These are phyloP conservation scores for Trematosphaeria pertusa DNA, from an alignment of 2,329 filamentous ascomycete genomes.

Conservation along the genomic window DNA sequence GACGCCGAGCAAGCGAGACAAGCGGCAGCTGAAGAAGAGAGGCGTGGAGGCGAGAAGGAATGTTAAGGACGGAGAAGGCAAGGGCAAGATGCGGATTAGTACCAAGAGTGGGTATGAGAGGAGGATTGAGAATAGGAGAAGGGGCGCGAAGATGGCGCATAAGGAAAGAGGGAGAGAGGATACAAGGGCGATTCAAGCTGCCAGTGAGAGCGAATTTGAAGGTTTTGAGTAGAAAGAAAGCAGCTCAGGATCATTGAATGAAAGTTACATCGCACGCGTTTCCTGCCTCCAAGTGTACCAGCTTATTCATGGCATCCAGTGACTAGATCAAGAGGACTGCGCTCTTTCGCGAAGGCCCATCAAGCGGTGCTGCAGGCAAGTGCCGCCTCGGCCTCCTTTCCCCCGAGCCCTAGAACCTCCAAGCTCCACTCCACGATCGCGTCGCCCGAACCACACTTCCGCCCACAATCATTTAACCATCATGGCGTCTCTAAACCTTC, in stretches of 20 bases:
- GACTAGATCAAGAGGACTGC: too few species aligned
- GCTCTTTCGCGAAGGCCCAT: too few species aligned
- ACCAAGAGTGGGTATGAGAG: slow-evolving; percentile 81
- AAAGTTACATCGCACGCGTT: too few species aligned
- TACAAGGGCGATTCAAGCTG: slow-evolving; percentile 20
- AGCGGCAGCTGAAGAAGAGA: slow-evolving; percentile 79
- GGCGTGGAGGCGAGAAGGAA: slow-evolving; percentile 77
- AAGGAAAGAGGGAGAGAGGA: slow-evolving; percentile 34
- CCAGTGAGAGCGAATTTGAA: slow-evolving; percentile 46
- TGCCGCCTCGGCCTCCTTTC: not conserved
- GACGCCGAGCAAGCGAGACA: slow-evolving; percentile 80
- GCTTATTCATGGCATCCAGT: too few species aligned
- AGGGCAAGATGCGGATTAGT: slow-evolving; percentile 69
- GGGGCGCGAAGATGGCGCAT: slow-evolving; percentile 55
- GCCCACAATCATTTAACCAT: not conserved
- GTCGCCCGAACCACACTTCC: slow-evolving; percentile 7
- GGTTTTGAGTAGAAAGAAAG: too few species aligned
- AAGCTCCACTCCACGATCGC: slow-evolving; percentile 7
- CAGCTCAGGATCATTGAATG: too few species aligned
- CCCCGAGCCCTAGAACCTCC: slow-evolving; percentile 9
- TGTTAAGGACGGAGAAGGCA: slow-evolving; percentile 31
- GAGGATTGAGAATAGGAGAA: slow-evolving; percentile 70
- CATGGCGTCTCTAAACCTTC: slow-evolving; percentile 5
- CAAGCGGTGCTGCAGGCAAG: too few species aligned
- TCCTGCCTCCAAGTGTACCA: too few species aligned